A percentile compares a stretch with the other conserved stretches of the same genome.
Evolutionary conservation across 192 early-diverging fungal species (phyloP).

Genomic region (Geosiphon pyriformis): DNA sequence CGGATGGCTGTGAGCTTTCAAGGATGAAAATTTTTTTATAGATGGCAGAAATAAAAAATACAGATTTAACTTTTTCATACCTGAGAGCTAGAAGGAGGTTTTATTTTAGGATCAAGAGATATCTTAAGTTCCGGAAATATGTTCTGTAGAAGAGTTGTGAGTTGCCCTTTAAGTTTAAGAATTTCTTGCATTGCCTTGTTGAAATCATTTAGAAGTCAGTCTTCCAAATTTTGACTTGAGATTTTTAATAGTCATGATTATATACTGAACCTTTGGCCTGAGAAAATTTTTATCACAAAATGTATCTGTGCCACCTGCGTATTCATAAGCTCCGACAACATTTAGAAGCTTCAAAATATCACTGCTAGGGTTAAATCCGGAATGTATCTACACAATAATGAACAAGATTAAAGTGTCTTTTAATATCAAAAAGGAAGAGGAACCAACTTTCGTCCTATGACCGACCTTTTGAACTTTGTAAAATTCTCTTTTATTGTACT

Average conservation of each 20-base stretch:
- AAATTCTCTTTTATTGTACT: constrained; percentile 57
- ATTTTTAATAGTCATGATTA: constrained; percentile 39
- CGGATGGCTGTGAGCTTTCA: constrained; percentile 71
- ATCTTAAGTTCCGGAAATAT: constrained; percentile 55
- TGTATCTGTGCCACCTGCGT: constrained; percentile 51
- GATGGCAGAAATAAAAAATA: constrained; percentile 3
- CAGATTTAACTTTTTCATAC: not conserved
- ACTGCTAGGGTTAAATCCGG: constrained; percentile 72
- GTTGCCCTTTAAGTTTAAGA: constrained; percentile 67
- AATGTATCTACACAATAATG: constrained; percentile 47
- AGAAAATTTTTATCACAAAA: constrained; percentile 85
- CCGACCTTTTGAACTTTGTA: constrained; percentile 60
- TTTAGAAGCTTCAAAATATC: constrained; percentile 83
- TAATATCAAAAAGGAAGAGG: not conserved
- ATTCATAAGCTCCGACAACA: constrained; percentile 87
- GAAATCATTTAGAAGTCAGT: too few relatives aligned
- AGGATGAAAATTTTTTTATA: constrained; percentile 36
- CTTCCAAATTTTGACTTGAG: too few relatives aligned
- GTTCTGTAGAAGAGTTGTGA: constrained; percentile 65
- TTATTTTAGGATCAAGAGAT: constrained; percentile 58
- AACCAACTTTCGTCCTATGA: not conserved
- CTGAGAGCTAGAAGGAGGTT: constrained; percentile 43
- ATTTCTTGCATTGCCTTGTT: constrained; percentile 68
- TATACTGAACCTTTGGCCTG: constrained; percentile 60
- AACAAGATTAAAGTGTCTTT: not conserved